A percentile compares a stretch with the other conserved stretches of the same genome.
Evolutionary conservation across 2,329 filamentous ascomycete genomes (phyloP).

Genomic region (Dothideomycetidae sp.): DNA sequence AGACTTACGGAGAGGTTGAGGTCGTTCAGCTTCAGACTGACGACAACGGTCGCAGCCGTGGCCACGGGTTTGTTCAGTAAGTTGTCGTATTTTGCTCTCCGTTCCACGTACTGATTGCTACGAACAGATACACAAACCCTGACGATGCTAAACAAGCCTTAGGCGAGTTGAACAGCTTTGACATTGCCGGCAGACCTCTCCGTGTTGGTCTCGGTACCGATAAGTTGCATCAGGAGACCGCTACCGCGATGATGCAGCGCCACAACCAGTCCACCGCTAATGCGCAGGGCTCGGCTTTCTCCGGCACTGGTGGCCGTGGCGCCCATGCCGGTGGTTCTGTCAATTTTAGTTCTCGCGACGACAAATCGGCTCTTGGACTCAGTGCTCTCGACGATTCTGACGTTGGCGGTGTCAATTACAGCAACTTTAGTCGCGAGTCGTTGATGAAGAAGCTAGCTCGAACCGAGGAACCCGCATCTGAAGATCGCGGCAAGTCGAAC

Average conservation of each 20-base stretch:
- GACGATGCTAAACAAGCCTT: slow-evolving; percentile 84
- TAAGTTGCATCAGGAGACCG: slow-evolving; percentile 98
- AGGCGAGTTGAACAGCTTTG: slow-evolving; percentile 99
- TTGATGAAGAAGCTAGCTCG: slow-evolving; percentile 97
- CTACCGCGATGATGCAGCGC: slow-evolving; percentile 79
- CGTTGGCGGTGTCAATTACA: slow-evolving; percentile 97
- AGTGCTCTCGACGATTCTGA: slow-evolving; percentile 96
- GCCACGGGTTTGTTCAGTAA: slow-evolving; percentile 98
- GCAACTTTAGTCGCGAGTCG: slow-evolving; percentile 95
- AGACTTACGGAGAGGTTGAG: slow-evolving; percentile 93
- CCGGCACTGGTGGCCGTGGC: slow-evolving; percentile 75
- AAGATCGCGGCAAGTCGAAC: slow-evolving; percentile 44
- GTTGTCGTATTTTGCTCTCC: slow-evolving; percentile 27
- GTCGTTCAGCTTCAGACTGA: slow-evolving; percentile 97
- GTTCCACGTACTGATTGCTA: slow-evolving; percentile 10
- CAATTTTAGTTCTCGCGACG: slow-evolving; percentile 73
- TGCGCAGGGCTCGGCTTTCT: slow-evolving; percentile 84
- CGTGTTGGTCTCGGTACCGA: slow-evolving; percentile 98
- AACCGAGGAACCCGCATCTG: slow-evolving; percentile 69
- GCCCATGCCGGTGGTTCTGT: slow-evolving; percentile 59
- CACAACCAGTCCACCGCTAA: slow-evolving; percentile 35
- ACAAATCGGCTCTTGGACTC: slow-evolving; percentile 74
- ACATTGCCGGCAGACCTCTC: slow-evolving; percentile 91
- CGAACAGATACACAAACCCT: slow-evolving; percentile 44
- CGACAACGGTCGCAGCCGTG: slow-evolving; percentile 75